Evolutionary conservation across 306 rosid genomes (phyloP).

Genomic region (Lagenaria siceraria): DNA sequence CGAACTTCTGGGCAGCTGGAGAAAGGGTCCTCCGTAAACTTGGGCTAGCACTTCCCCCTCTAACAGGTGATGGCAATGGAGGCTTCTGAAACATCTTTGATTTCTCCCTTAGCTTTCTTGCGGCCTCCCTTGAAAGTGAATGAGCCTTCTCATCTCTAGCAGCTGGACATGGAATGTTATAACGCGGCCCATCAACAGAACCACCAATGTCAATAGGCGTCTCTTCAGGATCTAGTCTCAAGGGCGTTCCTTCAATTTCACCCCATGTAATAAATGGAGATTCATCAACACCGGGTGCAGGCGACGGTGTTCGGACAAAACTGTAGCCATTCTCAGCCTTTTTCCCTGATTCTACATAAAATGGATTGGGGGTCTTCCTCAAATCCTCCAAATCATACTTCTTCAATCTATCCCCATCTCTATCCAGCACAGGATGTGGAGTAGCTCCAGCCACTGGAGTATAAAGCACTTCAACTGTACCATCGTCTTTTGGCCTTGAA

Average conservation of each 20-base stretch:
- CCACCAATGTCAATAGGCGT: conserved; percentile 76
- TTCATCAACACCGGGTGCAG: conserved; percentile 83
- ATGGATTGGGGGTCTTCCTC: conserved; percentile 82
- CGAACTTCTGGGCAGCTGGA: conserved; percentile 94
- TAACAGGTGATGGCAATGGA: conserved; percentile 68
- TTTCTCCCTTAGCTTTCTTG: conserved; percentile 72
- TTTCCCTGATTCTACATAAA: conserved; percentile 66
- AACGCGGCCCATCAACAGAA: conserved; percentile 81
- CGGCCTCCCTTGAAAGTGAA: conserved; percentile 82
- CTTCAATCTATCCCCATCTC: conserved; percentile 63
- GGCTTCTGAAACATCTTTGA: conserved; percentile 81
- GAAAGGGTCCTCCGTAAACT: conserved; percentile 71
- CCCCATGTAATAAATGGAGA: conserved; percentile 97
- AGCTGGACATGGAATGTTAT: conserved; percentile 58
- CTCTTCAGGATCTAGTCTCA: conserved; percentile 88
- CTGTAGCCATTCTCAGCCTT: conserved; percentile 77
- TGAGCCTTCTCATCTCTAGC: conserved; percentile 86
- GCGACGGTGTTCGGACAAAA: conserved; percentile 83
- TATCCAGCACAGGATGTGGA: conserved; percentile 42
- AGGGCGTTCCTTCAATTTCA: conserved; percentile 83
- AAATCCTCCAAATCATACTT: conserved; percentile 94
- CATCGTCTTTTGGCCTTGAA: conserved; percentile 71
- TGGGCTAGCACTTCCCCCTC: conserved; percentile 92
- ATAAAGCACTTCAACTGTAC: conserved; percentile 58
- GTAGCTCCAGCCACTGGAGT: conserved; percentile 71